Conservation (phyloP, 2,329 filamentous ascomycete species). For the Penicillium sp. region DNA sequence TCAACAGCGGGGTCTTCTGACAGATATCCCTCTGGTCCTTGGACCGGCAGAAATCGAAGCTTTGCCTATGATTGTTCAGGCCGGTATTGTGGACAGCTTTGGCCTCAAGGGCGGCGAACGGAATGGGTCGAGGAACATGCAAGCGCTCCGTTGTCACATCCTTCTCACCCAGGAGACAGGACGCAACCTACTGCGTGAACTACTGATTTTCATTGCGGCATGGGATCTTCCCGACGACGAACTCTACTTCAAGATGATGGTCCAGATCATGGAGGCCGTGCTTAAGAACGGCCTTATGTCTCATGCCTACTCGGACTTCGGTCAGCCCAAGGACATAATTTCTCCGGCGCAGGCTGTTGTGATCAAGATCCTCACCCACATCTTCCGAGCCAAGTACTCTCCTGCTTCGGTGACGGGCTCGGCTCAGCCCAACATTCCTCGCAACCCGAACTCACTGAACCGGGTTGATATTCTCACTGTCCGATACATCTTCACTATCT, state of each 20-base stretch:
- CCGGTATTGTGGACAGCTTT: constrained; percentile 78
- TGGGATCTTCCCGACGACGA: constrained; percentile 93
- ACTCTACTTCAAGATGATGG: constrained; percentile 91
- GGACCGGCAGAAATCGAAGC: constrained; percentile 94
- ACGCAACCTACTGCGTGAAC: constrained; percentile 75
- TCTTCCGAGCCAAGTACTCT: constrained; percentile 61
- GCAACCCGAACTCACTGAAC: constrained; percentile 49
- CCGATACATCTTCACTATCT: constrained; percentile 86
- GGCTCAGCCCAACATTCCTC: constrained; percentile 46
- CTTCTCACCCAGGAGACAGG: constrained; percentile 83
- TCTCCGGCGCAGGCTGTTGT: constrained; percentile 90
- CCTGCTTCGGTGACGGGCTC: constrained; percentile 41
- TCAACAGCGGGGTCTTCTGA: constrained; percentile 66
- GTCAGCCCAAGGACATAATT: constrained; percentile 90
- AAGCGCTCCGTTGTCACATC: constrained; percentile 81
- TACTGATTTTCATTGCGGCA: constrained; percentile 90
- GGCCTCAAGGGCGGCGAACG: constrained; percentile 57
- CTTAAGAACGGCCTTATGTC: constrained; percentile 81
- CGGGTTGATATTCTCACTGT: constrained; percentile 58
- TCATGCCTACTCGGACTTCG: constrained; percentile 82
- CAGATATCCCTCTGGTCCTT: constrained; percentile 86
- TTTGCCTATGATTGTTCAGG: constrained; percentile 93
- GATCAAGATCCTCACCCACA: constrained; percentile 79
- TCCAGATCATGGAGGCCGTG: constrained; percentile 88
- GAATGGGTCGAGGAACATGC: constrained; percentile 62